Evolutionary conservation across 1,284 basidiomycete species (phyloP), one percentile per base, ranked within the genome.

Genomic region (Tilletia horrida): DNA sequence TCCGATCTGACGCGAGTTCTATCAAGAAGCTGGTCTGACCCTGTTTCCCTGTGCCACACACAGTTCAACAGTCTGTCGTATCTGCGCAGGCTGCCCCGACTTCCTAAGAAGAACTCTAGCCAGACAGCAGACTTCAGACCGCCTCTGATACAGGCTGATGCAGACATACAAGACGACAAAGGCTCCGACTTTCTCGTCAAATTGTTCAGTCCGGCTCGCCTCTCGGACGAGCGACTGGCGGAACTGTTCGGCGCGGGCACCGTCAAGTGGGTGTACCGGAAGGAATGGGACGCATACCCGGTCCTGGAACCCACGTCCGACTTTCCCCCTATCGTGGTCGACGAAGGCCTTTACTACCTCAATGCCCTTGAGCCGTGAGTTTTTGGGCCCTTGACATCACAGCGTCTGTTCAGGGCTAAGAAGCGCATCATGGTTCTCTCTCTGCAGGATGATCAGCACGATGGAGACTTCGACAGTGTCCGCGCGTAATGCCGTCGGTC

Each of bases 381-480:
- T 0, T n/a, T n/a, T n/a, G n/a, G n/a, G n/a, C n/a, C n/a, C n/a
- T n/a, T n/a, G n/a, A n/a, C n/a, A n/a, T n/a, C n/a, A n/a, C n/a
- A n/a, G n/a, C n/a, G n/a, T n/a, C 42, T 61, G 57, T 6, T 25
- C 18, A 61, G 18, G 31, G 31, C 57, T n/a, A 14, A 21, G 2
- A 64, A 14, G 64, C 57, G 70, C 57, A 27, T 48, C 43, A 8
- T 25, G 13, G n/a, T 23, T 21, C 40, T 52, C 50, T 25, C 43
- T 66, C 44, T 29, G 50, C n/a, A 62, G 57, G 64, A 47, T 72
- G 29, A 62, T 44, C 18, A 63, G 25, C 16, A 90, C 90, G 9
- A 94, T 96, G 93, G 93, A 97, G 83, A 95, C 93, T 0, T 88
- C 92, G 82, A 93, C 91, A 0, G 83, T 96, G 47, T 86, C 91